Evolutionary conservation across 108 stramenopile species (phyloP).

Genomic region (Cyclotella cryptica): DNA sequence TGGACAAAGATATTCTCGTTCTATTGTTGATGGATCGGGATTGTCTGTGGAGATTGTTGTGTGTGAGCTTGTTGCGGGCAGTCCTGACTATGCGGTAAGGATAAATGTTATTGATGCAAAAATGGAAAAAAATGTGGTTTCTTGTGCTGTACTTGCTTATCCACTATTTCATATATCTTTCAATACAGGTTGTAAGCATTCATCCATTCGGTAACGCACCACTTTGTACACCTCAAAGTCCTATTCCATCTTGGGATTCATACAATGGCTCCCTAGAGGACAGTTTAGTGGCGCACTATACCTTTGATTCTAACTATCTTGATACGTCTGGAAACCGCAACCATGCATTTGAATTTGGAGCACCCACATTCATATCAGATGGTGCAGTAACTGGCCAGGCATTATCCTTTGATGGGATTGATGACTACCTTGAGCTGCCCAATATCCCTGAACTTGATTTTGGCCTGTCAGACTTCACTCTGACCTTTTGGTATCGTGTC

Average conservation of each 20-base stretch:
- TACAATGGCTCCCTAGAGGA: slow-evolving; percentile 5
- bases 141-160: too few relatives aligned
- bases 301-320: slow-evolving; percentile 15
- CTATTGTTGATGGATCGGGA: slow-evolving; percentile 13
- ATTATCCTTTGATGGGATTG: too few relatives aligned
- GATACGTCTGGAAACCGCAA: slow-evolving; percentile 25
- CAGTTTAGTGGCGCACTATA: slow-evolving; percentile 23
- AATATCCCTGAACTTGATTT: slow-evolving; percentile 19
- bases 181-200: too few relatives aligned
- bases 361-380: slow-evolving; percentile 9
- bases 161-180: too few relatives aligned
- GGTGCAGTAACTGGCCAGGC: slow-evolving; percentile 25
- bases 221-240: too few relatives aligned
- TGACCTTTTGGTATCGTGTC: slow-evolving; percentile 41
- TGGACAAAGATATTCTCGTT: slow-evolving; percentile 5
- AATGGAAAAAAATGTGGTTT: too few relatives aligned
- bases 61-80: too few relatives aligned
- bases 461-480: slow-evolving; percentile 18
- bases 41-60: too few relatives aligned
- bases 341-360: slow-evolving; percentile 22
- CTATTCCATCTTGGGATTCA: too few relatives aligned
- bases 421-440: slow-evolving; percentile 25
- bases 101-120: too few relatives aligned
- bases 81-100: too few relatives aligned
- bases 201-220: too few relatives aligned